Percentiles rank a stretch among this genome's conserved stretches.
phyloP scores from a whole-genome alignment of 768 basidiomycete species.

The Pulveroboletus sp. region DNA sequence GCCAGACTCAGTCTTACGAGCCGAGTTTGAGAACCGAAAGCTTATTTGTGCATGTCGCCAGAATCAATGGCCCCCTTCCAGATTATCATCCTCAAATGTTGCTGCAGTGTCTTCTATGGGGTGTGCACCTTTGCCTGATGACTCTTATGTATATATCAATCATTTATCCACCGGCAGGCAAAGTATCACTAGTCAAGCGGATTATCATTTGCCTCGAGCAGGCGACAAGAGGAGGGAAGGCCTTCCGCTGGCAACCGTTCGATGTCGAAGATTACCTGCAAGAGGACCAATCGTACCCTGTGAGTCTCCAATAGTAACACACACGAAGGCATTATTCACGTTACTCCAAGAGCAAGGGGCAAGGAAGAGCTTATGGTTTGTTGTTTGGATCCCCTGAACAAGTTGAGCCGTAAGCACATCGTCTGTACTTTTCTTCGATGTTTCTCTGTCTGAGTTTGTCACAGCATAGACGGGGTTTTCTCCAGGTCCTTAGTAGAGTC shows the following conservation, averaged over 20 bases:
- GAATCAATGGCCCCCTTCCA: conserved; percentile 79
- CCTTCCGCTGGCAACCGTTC: conserved; percentile 44
- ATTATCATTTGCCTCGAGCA: conserved; percentile 67
- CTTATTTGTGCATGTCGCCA: conserved; percentile 79
- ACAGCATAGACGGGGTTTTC: conserved; percentile 52
- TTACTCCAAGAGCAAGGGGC: conserved; percentile 14
- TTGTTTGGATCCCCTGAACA: conserved; percentile 50
- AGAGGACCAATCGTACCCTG: conserved; percentile 18
- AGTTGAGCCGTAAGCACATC: conserved; percentile 42
- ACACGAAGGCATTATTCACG: background rate
- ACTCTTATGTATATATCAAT: background rate
- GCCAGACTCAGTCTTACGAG: conserved; percentile 37
- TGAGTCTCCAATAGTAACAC: conserved; percentile 6
- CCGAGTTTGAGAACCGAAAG: conserved; percentile 36
- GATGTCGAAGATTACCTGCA: conserved; percentile 46
- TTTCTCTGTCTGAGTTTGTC: conserved; percentile 3
- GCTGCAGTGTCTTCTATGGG: conserved; percentile 89
- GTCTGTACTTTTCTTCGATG: background rate
- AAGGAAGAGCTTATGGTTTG: conserved; percentile 40
- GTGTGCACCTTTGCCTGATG: conserved; percentile 44
- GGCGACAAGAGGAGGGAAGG: conserved; percentile 13
- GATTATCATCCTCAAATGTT: conserved; percentile 95
- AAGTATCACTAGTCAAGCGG: conserved; percentile 79
- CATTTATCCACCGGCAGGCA: conserved; percentile 46
- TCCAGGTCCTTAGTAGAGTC: conserved; percentile 55